Evolutionary conservation across 805 yeast genomes (phyloP), one percentile per base, ranked within the genome.

Genomic region (Candida xiaguanensis): DNA sequence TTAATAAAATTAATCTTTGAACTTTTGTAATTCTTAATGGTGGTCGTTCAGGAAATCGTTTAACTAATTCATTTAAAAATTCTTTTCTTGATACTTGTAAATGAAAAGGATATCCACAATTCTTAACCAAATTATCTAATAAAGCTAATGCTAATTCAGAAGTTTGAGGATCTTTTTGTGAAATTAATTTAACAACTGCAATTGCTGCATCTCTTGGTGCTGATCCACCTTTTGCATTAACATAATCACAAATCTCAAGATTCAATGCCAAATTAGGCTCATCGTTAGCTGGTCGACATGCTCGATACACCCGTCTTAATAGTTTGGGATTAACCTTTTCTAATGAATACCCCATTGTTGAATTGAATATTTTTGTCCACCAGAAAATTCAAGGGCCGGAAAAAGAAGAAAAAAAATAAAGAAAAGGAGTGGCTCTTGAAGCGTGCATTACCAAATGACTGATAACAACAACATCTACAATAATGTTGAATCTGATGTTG

Each of bases 71-170:
- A 58, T 93, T 93, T 53, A 93, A 72, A 52, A 93, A 93, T 59
- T 91, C 98, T 62, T 93, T 90, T 44, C 98, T 77, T 3, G 96
- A 85, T 38, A 93, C 87, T 64, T 93, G 99, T 34, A 93, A 71
- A 49, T 93, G 99, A 65, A 93, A 79, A 6, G 99, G 97, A 60
- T 91, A 93, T 4, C 98, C 99, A 67, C 99, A 93, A 67, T 93
- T 93, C 65, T 93, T 93, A 38, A 93, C 99, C 50, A 93, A 69
- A 39, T 87, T 87, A 57, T 93, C 99, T 45, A 93, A 74, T 36
- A 87, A 65, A 1, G 89, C 77, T 47, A 93, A 63, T 8, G 97
- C 96, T 55, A 90, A 80, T 40, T 84, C 79, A 4, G 90, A 78
- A 24, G 89, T 84, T 53, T 86, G 95, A 1, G 95, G 80, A 49